phyloP scores from a whole-genome alignment of 345 rosid genomes.

The Arabidopsis thaliana region DNA sequence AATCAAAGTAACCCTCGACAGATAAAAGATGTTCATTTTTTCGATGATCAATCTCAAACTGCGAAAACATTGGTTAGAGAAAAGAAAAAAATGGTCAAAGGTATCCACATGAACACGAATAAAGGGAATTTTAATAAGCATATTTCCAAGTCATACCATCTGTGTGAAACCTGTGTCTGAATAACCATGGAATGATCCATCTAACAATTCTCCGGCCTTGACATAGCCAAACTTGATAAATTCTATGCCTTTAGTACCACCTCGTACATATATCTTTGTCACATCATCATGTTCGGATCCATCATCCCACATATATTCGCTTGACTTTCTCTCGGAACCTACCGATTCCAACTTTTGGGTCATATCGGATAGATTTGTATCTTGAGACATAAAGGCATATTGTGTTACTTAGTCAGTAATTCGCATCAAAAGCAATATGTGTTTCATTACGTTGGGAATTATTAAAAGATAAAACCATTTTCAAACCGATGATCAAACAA shows the following conservation, averaged over 20 bases:
- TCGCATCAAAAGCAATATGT: no score
- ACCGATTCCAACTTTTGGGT: not conserved
- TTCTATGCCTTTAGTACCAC: not conserved
- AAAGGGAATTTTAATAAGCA: not conserved
- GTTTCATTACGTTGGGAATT: no score
- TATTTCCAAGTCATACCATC: not conserved
- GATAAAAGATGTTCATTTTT: not conserved
- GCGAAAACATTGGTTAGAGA: not conserved
- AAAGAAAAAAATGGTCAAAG: not conserved
- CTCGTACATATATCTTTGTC: conserved; percentile 8
- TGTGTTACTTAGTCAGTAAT: no score
- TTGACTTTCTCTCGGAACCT: not conserved
- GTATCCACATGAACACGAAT: not conserved
- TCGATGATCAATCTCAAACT: conserved; percentile 8
- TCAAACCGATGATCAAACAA: no score
- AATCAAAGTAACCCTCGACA: not conserved
- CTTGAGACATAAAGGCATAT: no score
- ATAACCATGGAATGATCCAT: conserved; percentile 2
- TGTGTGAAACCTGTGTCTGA: not conserved
- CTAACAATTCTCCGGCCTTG: not conserved
- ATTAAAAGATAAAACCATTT: no score
- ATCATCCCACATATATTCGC: conserved; percentile 8
- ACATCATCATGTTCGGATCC: conserved; percentile 11
- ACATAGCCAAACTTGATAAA: conserved; percentile 1
- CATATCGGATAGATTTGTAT: not conserved